Evolutionary conservation across 441 rosid genomes (phyloP), one percentile per base, ranked within the genome.

Genomic region (Croton laevigatus): DNA sequence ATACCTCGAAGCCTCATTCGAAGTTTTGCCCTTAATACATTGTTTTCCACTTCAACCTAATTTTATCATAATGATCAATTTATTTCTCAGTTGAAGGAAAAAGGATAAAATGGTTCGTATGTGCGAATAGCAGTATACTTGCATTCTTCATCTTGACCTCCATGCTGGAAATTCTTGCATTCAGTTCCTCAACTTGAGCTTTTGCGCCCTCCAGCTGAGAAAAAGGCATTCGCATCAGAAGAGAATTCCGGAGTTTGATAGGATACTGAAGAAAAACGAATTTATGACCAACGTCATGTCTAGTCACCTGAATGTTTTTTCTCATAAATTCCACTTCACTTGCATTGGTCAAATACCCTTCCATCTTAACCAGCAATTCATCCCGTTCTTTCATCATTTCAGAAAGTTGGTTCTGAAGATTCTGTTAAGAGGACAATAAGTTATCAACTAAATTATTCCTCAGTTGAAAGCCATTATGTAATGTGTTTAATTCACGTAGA

Each of bases 1-100:
- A 90, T 86, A 73, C 97, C 90, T 8, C 83, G 82, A 23, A 91
- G 89, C 79, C 88, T 84, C 96, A 91, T 92, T 75, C 85, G 81
- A 19, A 86, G 86, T 80, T 89, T 95, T 65, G 95, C 91, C 73
- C 53, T 91, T 64, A 83, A 92, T 76, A 78, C 91, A 57, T 73
- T 69, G 57, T 69, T 73, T 23, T 55, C 78, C n/a, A 71, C 75
- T 71, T 80, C 79, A 20, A 82, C 93, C 99, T 94, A 84, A 27
- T 27, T 27, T 27, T 69, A 7, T 70, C 57, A 11, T 53, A 32
- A 51, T 7, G 11, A 60, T 9, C 32, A 8, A 57, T 4, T 46
- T 51, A 19, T 6, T 40, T 67, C 7, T 64, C 45, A 22, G 27
- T 19, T 69, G 52, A 62, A 46, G 8, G 19, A 58, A 40, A 0